These are phyloP conservation scores for Cicer judaicum DNA, from an alignment of 306 rosid genomes.

Conservation along the genomic window DNA sequence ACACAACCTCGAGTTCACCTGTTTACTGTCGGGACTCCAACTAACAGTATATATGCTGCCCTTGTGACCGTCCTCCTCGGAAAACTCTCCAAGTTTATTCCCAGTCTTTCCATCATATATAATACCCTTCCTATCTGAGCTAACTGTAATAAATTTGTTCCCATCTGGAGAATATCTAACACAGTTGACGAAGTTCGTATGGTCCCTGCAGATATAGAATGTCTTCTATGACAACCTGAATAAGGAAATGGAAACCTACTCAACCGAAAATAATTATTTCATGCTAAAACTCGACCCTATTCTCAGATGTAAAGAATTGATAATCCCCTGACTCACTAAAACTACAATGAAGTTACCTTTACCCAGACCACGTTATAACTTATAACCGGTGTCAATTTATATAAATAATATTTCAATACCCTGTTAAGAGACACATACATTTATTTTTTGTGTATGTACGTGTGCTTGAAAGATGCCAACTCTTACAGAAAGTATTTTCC, in stretches of 20 bases:
- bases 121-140: slow-evolving; percentile 89
- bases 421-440: background rate
- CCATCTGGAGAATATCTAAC: slow-evolving; percentile 94
- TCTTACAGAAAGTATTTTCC: slow-evolving; percentile 21
- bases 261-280: slow-evolving; percentile 44
- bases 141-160: slow-evolving; percentile 82
- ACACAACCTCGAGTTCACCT: slow-evolving; percentile 53
- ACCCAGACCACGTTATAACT: slow-evolving; percentile 9
- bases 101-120: slow-evolving; percentile 85
- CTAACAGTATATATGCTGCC: slow-evolving; percentile 96
- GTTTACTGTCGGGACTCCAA: slow-evolving; percentile 95
- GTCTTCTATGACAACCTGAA: slow-evolving; percentile 53
- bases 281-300: slow-evolving; percentile 28
- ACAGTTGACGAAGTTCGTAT: slow-evolving; percentile 89
- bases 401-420: background rate
- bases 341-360: slow-evolving; percentile 16
- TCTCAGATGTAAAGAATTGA: slow-evolving; percentile 26
- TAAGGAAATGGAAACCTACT: slow-evolving; percentile 50
- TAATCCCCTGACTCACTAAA: background rate
- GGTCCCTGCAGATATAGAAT: slow-evolving; percentile 81
- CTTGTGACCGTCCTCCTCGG: slow-evolving; percentile 81
- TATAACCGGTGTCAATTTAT: slow-evolving; percentile 12
- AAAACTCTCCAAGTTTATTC: slow-evolving; percentile 81
- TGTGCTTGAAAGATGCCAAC: background rate
- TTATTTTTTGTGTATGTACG: background rate